phyloP scores from a whole-genome alignment of 2,329 filamentous ascomycete genomes.

The Talaromyces sp. region DNA sequence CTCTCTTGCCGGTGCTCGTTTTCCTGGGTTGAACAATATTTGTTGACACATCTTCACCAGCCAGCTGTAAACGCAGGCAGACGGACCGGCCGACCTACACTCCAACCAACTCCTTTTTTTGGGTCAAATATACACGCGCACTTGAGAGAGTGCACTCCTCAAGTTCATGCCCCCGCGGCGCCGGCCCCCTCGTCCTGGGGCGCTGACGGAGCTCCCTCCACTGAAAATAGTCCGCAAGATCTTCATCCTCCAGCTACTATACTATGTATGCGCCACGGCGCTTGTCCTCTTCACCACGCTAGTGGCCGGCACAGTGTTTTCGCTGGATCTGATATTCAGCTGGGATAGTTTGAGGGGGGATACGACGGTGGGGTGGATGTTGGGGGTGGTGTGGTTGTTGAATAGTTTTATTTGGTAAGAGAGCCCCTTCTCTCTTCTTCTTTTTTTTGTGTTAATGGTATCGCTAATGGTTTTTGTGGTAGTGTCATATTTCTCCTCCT shows the following conservation, averaged over 20 bases:
- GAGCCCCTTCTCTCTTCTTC: slow-evolving; percentile 15
- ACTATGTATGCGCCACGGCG: slow-evolving; percentile 57
- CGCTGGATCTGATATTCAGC: slow-evolving; percentile 54
- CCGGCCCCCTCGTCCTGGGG: slow-evolving; percentile 59
- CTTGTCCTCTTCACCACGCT: slow-evolving; percentile 64
- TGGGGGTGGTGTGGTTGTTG: slow-evolving; percentile 63
- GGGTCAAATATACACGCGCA: neutral
- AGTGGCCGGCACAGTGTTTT: slow-evolving; percentile 58
- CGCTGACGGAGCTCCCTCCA: slow-evolving; percentile 61
- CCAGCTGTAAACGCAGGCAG: neutral
- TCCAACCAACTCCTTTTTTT: neutral
- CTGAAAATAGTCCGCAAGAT: slow-evolving; percentile 64
- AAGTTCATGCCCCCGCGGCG: slow-evolving; percentile 43
- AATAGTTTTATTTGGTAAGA: slow-evolving; percentile 60
- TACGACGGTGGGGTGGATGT: slow-evolving; percentile 64
- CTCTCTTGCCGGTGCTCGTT: neutral
- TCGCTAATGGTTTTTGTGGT: neutral
- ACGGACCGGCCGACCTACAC: neutral
- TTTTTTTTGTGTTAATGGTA: no score
- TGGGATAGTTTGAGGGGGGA: slow-evolving; percentile 62
- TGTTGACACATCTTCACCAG: neutral
- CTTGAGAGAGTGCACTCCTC: neutral
- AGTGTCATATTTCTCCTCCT: slow-evolving; percentile 80
- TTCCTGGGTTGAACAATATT: neutral
- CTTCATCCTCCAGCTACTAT: slow-evolving; percentile 57